Evolutionary conservation across 805 yeast genomes (phyloP).

Genomic region (Wickerhamiella dianesei): DNA sequence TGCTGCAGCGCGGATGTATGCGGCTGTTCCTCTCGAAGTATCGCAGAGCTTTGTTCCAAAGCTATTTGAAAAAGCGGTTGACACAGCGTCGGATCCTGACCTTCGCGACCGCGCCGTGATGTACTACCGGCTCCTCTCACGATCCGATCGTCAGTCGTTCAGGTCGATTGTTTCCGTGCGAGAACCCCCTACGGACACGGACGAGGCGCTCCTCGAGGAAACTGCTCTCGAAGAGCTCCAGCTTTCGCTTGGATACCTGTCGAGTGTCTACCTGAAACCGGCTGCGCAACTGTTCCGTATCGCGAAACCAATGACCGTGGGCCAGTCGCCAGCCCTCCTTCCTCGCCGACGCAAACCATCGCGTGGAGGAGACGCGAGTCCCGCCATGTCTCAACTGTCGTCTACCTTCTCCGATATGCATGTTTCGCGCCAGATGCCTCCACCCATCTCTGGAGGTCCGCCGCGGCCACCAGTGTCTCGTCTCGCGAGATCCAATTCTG

Average conservation of each 20-base stretch:
- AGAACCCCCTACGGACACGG: conserved; percentile 50
- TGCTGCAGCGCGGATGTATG: conserved; percentile 55
- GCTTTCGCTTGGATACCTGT: conserved; percentile 65
- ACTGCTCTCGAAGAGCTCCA: conserved; percentile 66
- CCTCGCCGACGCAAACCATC: conserved; percentile 12
- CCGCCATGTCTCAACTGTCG: neutral
- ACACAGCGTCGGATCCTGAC: conserved; percentile 69
- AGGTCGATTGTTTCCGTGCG: conserved; percentile 43
- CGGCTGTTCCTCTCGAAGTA: conserved; percentile 40
- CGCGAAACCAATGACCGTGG: conserved; percentile 11
- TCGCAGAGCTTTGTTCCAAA: conserved; percentile 42
- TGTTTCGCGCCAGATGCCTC: neutral
- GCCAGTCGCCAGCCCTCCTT: conserved; percentile 16
- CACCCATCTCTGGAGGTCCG: neutral
- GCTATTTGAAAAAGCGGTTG: conserved; percentile 55
- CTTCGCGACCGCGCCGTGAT: conserved; percentile 71
- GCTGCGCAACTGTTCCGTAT: conserved; percentile 65
- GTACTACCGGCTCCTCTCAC: conserved; percentile 69
- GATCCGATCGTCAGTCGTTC: conserved; percentile 25
- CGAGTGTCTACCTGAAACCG: conserved; percentile 75
- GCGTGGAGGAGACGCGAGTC: neutral
- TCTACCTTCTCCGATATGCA: neutral
- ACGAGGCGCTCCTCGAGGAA: conserved; percentile 59
- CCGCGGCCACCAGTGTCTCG: neutral
- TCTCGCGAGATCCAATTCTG: neutral